Base-by-base conservation (phyloP, 2,329 filamentous ascomycete species). In the Curvularia hawaiiensis region DNA sequence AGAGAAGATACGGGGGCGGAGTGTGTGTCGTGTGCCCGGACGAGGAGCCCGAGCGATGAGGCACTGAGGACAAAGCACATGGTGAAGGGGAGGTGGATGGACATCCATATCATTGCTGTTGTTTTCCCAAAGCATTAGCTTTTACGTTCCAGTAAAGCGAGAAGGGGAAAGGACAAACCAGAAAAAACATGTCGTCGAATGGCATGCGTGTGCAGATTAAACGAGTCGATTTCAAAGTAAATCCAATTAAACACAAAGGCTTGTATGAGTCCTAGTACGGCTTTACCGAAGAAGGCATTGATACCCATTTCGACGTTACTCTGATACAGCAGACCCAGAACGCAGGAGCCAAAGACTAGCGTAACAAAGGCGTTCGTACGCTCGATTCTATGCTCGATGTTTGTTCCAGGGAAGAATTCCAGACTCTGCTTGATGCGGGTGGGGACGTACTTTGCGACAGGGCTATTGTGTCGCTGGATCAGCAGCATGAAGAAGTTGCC, bases 301-400 rank as follows among this genome's bases (percentile, higher is more conserved):
- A 87, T 74, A 4, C 84, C 84, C 61, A 82, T 79, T 1, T 63
- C 70, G 1, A 78, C 79, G 10, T 78, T 77, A 59, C 81, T 86
- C 64, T 88, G 85, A 67, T 85, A 88, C 40, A 88, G 75, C 35
- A 88, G 77, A 0, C 83, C 85, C 28, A 89, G 80, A 24, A 89
- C 85, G 1, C 82, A 85, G 62, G 88, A 88, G 16, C 87, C 86
- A 63, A 89, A 84, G 1, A 89, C 85, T 3, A 89, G 76, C 0
- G 85, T 84, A 0, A 88, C 84, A 65, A 89, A 89, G 0, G 86
- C 86, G 55, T 84, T 85, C 30, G 84, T 88, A 7, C 87, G 78
- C 71, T 88, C 86, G 4, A 86, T 84, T 53, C 84, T 82, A 70
- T 89, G 87, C 72, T 89, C 87, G 61, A 89, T 89, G 62, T 88